phyloP scores from a whole-genome alignment of 805 yeast species.

The Kluyveromyces starmeri region DNA sequence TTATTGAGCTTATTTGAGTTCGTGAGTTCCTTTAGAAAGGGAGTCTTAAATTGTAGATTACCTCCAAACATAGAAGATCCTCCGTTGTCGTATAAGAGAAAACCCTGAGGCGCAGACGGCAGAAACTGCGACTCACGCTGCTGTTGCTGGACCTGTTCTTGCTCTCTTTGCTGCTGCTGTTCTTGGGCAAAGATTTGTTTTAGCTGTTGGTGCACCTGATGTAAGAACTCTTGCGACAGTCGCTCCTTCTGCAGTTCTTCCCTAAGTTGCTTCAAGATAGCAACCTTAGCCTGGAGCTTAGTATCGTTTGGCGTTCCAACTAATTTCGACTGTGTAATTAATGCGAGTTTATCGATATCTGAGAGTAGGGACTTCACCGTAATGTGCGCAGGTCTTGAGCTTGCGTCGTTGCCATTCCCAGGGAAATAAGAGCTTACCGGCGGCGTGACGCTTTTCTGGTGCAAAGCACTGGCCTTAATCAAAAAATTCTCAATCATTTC shows the following conservation, averaged over 20 bases:
- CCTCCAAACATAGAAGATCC: constrained; percentile 2
- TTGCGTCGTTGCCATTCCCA: not conserved
- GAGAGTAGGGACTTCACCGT: constrained; percentile 26
- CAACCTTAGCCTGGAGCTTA: constrained; percentile 26
- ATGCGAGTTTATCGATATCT: constrained; percentile 30
- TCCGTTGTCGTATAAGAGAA: not conserved
- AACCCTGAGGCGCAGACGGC: not conserved
- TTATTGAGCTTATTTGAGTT: constrained; percentile 1
- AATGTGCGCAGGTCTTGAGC: constrained; percentile 1
- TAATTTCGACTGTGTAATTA: constrained; percentile 29
- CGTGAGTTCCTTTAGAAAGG: constrained; percentile 2
- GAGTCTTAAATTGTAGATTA: constrained; percentile 4
- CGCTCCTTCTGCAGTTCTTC: constrained; percentile 28
- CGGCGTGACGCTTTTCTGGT: constrained; percentile 29
- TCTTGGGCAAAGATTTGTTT: constrained; percentile 33
- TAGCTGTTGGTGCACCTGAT: constrained; percentile 32
- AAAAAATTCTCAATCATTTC: constrained; percentile 68
- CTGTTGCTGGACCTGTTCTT: constrained; percentile 19
- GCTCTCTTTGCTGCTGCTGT: constrained; percentile 25
- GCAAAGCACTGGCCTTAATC: constrained; percentile 44
- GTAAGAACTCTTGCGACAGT: constrained; percentile 25
- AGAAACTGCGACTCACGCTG: constrained; percentile 8
- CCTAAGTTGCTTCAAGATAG: constrained; percentile 30
- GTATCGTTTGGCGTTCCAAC: constrained; percentile 26
- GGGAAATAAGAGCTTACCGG: constrained; percentile 7